Conservation (phyloP, 805 yeast genomes). For the Yarrowia osloensis region DNA sequence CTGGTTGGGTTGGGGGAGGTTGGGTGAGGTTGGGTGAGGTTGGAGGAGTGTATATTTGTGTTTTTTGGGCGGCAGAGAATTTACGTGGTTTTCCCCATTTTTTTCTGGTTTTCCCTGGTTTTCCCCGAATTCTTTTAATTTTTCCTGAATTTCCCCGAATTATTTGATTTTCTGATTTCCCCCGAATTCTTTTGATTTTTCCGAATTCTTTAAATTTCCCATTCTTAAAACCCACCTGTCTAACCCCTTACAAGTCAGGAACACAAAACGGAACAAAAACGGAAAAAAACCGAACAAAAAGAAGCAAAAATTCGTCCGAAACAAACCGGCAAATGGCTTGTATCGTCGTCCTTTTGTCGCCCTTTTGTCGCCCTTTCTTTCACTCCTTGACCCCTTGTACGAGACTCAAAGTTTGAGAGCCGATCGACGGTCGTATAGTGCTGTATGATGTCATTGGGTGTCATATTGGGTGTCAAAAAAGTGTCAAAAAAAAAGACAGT, state of each 20-base stretch:
- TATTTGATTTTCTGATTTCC: too few relatives aligned
- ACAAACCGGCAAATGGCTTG: too few relatives aligned
- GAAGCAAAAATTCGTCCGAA: background rate
- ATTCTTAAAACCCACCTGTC: too few relatives aligned
- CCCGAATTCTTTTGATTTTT: too few relatives aligned
- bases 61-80: too few relatives aligned
- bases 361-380: background rate
- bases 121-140: background rate
- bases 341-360: background rate
- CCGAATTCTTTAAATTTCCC: too few relatives aligned
- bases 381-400: background rate
- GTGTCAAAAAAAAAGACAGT: background rate
- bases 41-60: too few relatives aligned
- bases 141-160: background rate
- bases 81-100: too few relatives aligned
- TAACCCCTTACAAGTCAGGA: constrained; percentile 1
- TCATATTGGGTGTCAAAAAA: background rate
- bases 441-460: background rate
- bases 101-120: background rate
- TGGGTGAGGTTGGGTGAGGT: too few relatives aligned
- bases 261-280: background rate
- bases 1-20: too few relatives aligned
- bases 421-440: constrained; percentile 17
- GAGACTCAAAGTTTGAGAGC: background rate
- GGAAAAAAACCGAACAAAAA: background rate